Evolutionary conservation across 2,329 filamentous ascomycete species (phyloP).

Genomic region (Colletotrichum salicis): DNA sequence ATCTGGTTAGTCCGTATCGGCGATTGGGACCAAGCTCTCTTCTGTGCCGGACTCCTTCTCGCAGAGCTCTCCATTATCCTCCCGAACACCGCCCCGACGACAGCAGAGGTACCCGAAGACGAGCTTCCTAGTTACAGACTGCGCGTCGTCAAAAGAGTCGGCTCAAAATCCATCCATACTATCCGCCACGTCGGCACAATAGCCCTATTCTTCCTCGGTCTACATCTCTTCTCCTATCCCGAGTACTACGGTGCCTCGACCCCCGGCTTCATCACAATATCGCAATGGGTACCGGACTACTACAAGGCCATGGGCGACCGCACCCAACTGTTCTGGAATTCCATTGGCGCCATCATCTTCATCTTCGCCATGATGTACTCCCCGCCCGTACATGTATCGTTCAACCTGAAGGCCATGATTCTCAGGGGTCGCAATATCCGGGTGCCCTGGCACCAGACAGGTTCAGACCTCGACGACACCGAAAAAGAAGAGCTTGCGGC

Average conservation of each 20-base stretch:
- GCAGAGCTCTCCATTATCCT: conserved; percentile 64
- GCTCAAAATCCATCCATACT: not conserved
- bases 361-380: conserved; percentile 38
- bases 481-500: conserved; percentile 52
- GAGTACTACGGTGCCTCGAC: not conserved
- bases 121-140: conserved; percentile 10
- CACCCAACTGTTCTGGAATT: conserved; percentile 40
- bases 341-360: conserved; percentile 30
- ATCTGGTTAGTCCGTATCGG: conserved; percentile 47
- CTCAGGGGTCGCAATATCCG: not conserved
- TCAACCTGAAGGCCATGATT: conserved; percentile 59
- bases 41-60: conserved; percentile 57
- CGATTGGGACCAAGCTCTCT: conserved; percentile 19
- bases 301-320: not conserved
- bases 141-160: not conserved
- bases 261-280: not conserved
- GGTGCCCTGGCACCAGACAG: not conserved
- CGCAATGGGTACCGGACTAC: not conserved
- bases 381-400: conserved; percentile 34
- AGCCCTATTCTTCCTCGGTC: not conserved
- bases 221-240: conserved; percentile 15
- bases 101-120: conserved; percentile 39
- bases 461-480: conserved; percentile 5
- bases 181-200: conserved; percentile 6
- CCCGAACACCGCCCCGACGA: conserved; percentile 50